Evolutionary conservation across 805 yeast genomes (phyloP), one percentile per base, ranked within the genome.

Genomic region (Yamadazyma ubonensis): DNA sequence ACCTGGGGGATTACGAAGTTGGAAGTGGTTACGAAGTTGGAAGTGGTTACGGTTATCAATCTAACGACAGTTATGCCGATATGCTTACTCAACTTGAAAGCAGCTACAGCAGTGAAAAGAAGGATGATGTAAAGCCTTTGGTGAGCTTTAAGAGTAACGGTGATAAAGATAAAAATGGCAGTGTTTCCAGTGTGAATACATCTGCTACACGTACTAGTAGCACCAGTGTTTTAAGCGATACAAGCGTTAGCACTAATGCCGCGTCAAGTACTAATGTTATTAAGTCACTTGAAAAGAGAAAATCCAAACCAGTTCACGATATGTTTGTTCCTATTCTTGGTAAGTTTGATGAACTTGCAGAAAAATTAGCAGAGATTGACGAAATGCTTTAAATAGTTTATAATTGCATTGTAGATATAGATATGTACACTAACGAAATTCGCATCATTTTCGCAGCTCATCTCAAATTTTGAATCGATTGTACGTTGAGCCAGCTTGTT

Each of bases 251-350:
- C 18, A 21, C 35, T 6, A 32, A 20, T 10, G 61, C 18, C 18
- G 35, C 26, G 12, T 23, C 26, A 4, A 23, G 26, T 12, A 23
- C 26, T 3, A 23, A 23, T 6, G 26, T 23, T 12, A 23, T 12
- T 12, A 23, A 23, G 26, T 12, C 30, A 9, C 12, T 9, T n/a
- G 35, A 32, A 9, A 32, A 32, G 25, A 20, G 35, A 20, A 57
- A 58, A 39, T 52, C 55, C 36, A 55, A 58, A 45, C 67, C 68
- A 4, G 75, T 81, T 6, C 73, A 70, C 33, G 72, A 71, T 16
- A 65, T 80, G 55, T 82, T 80, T 57, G 64, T 73, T 49, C 85
- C 86, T 2, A 66, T 83, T 6, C 63, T 81, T 36, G 69, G 70
- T 17, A 74, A 73, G 39, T 63, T 69, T 43, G 74, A 69, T 48